Conservation (phyloP, 371 early-diverging fungal genomes). For the Mucor velutinosus region DNA sequence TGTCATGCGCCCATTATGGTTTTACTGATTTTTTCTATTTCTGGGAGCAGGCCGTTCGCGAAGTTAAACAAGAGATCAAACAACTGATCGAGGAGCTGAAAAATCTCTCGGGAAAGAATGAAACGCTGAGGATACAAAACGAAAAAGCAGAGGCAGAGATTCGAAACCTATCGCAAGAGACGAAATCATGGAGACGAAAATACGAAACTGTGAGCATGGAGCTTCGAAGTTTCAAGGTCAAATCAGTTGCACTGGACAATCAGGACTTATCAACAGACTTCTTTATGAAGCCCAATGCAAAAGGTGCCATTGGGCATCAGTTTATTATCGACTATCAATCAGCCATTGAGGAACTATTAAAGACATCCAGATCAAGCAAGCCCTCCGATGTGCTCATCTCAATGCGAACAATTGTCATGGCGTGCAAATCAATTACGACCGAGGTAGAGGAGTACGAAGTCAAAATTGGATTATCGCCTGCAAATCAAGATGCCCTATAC, state of each 20-base stretch:
- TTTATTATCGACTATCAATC: constrained; percentile 75
- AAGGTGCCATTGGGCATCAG: constrained; percentile 72
- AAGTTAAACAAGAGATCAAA: constrained; percentile 75
- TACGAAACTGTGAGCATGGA: constrained; percentile 50
- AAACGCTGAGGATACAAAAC: constrained; percentile 54
- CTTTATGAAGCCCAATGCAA: constrained; percentile 50
- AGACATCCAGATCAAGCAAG: constrained; percentile 66
- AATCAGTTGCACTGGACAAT: constrained; percentile 39
- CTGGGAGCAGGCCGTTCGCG: constrained; percentile 50
- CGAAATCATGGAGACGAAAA: constrained; percentile 50
- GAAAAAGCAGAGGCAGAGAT: constrained; percentile 37
- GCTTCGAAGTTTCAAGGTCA: constrained; percentile 53
- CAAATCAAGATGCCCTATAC: constrained; percentile 35
- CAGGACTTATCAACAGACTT: constrained; percentile 38
- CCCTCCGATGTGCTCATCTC: constrained; percentile 76
- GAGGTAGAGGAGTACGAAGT: constrained; percentile 73
- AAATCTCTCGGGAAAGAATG: constrained; percentile 62
- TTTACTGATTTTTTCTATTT: neutral
- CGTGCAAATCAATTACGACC: constrained; percentile 82
- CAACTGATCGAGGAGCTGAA: constrained; percentile 75
- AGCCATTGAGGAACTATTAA: constrained; percentile 81
- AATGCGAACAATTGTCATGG: constrained; percentile 81
- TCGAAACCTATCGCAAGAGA: constrained; percentile 34
- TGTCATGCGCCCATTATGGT: neutral
- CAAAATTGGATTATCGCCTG: constrained; percentile 23